Evolutionary conservation across 441 rosid genomes (phyloP).

Genomic region (Lepidium campestre): DNA sequence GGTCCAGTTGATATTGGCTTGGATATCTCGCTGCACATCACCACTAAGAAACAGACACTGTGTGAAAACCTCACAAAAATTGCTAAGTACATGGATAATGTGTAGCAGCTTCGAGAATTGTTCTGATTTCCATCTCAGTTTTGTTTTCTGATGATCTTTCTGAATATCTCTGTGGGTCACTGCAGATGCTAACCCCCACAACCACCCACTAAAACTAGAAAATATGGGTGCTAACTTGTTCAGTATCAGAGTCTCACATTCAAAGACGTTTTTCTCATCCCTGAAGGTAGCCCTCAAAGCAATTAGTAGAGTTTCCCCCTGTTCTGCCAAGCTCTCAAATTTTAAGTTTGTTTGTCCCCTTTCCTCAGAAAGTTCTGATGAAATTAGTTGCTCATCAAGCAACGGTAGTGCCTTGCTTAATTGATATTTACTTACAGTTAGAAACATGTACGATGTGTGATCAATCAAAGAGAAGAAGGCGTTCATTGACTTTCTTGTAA

Average conservation of each 20-base stretch:
- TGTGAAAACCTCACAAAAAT: slow-evolving; percentile 37
- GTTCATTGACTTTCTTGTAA: slow-evolving; percentile 31
- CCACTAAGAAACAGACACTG: slow-evolving; percentile 38
- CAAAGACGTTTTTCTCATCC: slow-evolving; percentile 30
- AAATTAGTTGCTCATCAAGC: slow-evolving; percentile 24
- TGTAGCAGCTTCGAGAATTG: slow-evolving; percentile 35
- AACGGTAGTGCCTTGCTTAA: slow-evolving; percentile 31
- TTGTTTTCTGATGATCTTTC: slow-evolving; percentile 32
- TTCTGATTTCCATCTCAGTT: slow-evolving; percentile 38
- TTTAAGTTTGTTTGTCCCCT: slow-evolving; percentile 36
- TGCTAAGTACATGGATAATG: slow-evolving; percentile 35
- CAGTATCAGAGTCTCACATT: slow-evolving; percentile 32
- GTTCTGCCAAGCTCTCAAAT: slow-evolving; percentile 55
- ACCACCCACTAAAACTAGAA: slow-evolving; percentile 69
- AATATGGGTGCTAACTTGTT: slow-evolving; percentile 44
- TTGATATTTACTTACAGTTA: slow-evolving; percentile 47
- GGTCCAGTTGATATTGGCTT: slow-evolving; percentile 31
- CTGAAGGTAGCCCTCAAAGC: slow-evolving; percentile 37
- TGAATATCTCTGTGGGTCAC: slow-evolving; percentile 33
- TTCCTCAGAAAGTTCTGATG: slow-evolving; percentile 32
- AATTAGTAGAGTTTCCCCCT: slow-evolving; percentile 40
- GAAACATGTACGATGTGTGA: slow-evolving; percentile 65
- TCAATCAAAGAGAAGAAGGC: slow-evolving; percentile 62
- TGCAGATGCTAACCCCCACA: slow-evolving; percentile 82
- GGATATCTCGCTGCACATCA: slow-evolving; percentile 29